Evolutionary conservation across 129 eudicot species (phyloP), one percentile per base, ranked within the genome.

Genomic region (Centrapalus pauciflorus): DNA sequence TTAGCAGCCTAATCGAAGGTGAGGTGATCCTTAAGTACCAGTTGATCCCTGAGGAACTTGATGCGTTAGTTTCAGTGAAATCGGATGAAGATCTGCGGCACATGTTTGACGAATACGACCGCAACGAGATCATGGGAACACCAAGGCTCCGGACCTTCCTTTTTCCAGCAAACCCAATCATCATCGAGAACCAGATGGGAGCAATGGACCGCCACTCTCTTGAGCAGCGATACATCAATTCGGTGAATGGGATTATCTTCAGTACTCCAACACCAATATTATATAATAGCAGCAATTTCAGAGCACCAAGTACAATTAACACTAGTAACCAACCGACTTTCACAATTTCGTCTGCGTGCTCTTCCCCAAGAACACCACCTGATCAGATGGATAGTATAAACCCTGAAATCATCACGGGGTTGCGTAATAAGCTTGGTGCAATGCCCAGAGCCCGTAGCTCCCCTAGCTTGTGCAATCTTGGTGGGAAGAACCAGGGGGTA

Each of bases 21-120:
- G 88, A 92, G 17, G 81, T 85, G 79, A 52, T 79, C 19, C 95
- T 92, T 30, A 92, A 85, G 78, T 88, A 92, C 76, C 95, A 85
- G 57, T 30, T 88, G 10, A 66, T 55, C 37, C 81, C 88, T 1
- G 95, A 88, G 67, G 98, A 92, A 21, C 95, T 92, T 11, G 98
- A 92, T 43, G 77, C 84, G 66, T 60, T 92, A 58, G 85, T 92
- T 10, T 64, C 96, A 0, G 96, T 92, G 32, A 92, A 83, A 77
- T 72, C 95, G 1, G 90, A 88, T 23, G 95, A 92, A 49, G 96
- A 92, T 73, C 70, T 92, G 16, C 74, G 79, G 66, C 79, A 81
- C 66, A 82, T 92, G 96, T 74, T 85, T 1, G 95, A 85, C 7
- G 98, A 92, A 63, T 77, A 82, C 20, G 83, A 85, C 50, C 85